Conservation (phyloP, 2,329 filamentous ascomycete genomes). For the Colletotrichum noveboracense region DNA sequence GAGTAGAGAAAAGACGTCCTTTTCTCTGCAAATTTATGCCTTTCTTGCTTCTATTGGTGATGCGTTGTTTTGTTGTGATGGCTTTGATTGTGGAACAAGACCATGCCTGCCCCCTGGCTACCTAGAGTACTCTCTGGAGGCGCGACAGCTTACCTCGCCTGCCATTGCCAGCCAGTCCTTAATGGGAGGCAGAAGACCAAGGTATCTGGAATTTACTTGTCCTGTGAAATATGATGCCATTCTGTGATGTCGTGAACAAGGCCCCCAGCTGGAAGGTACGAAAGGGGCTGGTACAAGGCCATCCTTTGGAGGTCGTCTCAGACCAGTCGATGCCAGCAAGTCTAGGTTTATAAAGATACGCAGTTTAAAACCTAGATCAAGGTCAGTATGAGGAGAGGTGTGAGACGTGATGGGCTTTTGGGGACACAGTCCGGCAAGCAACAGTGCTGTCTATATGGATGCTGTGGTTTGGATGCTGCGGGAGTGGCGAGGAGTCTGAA, state of each 20-base stretch:
- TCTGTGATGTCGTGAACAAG: neutral
- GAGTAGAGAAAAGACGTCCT: neutral
- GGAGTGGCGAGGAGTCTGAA: neutral
- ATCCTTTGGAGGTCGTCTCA: neutral
- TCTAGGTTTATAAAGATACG: neutral
- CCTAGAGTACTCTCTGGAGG: neutral
- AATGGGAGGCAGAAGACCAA: neutral
- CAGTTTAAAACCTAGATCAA: too few relatives aligned
- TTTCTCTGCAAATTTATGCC: neutral
- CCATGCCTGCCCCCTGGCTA: neutral
- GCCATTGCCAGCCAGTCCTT: neutral
- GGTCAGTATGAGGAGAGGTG: too few relatives aligned
- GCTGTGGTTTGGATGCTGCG: neutral
- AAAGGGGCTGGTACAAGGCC: neutral
- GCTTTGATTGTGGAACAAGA: neutral
- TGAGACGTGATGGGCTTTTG: neutral
- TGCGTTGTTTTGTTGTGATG: neutral
- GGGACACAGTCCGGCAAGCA: neutral
- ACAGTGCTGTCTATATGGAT: rapidly evolving
- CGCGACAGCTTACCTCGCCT: neutral
- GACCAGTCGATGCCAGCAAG: neutral
- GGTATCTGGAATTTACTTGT: rapidly evolving
- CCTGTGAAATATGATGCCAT: neutral
- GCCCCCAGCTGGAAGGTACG: neutral
- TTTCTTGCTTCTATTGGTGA: neutral